Evolutionary conservation across 202 grass and related monocot genomes (phyloP), one percentile per base, ranked within the genome.

Genomic region (Dendrocalamus latiflorus): DNA sequence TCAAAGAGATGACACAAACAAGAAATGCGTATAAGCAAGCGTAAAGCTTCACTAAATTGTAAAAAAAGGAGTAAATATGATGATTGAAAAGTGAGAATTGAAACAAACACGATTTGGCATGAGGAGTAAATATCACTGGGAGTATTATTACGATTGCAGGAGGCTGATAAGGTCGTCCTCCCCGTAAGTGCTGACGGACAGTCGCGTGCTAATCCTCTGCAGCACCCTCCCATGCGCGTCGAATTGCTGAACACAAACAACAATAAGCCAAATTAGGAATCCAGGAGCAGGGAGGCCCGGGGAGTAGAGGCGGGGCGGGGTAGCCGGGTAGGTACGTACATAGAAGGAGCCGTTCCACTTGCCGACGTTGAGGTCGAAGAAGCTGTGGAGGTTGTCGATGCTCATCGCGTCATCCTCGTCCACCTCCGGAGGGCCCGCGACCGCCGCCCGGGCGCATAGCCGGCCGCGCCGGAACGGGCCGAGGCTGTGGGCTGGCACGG

Each of bases 341-440:
- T 95, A 93, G 76, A 95, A 92, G 54, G 87, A 76, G 39, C 93
- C 95, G 6, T 93, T 91, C 95, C 93, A 98, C 62, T 93, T 98
- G 26, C 95, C 93, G 9, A 95, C 50, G 75, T 95, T 98, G 50
- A 98, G 69, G 41, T 92, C 80, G 63, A 93, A 81, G 87, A 95
- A 98, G 18, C 89, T 80, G 39, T 72, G 80, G 70, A 98, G 78
- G 73, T 93, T 93, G 45, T 91, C 95, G 28, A 93, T 90, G 83
- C 83, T 91, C 91, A 98, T 95, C 60, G 82, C 72, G 10, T 92
- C 80, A 59, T 90, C 84, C 37, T 89, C 86, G 65, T 83, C 81
- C 73, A 86, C 74, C 79, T 89, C 82, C 48, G 69, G 80, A 65
- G 82, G 69, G 0, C 85, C 83, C 56, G 87, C 79, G 11, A 83